These are phyloP conservation scores for Saksenaea vasiformis DNA, from an alignment of 371 early-diverging fungal species.

Conservation along the genomic window DNA sequence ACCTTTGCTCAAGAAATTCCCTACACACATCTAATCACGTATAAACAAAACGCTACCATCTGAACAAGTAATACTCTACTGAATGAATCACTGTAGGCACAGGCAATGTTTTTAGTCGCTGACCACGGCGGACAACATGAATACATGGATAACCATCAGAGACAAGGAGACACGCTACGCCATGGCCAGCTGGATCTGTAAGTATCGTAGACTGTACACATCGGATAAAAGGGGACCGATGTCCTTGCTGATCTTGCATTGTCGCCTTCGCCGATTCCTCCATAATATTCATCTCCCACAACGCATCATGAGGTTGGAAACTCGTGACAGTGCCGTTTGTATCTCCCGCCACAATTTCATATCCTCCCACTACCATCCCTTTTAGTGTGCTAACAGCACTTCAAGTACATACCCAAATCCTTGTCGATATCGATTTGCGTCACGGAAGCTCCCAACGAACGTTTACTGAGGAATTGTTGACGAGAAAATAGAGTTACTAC, in stretches of 20 bases:
- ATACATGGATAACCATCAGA: conserved; percentile 48
- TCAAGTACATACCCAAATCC: conserved; percentile 26
- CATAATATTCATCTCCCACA: conserved; percentile 47
- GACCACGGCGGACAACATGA: conserved; percentile 42
- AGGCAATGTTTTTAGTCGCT: conserved; percentile 26
- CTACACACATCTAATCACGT: conserved; percentile 39
- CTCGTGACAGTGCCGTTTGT: conserved; percentile 43
- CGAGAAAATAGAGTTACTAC: conserved; percentile 46
- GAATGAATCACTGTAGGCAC: conserved; percentile 40
- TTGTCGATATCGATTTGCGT: conserved; percentile 39
- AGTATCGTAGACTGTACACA: conserved; percentile 40
- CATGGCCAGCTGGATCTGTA: conserved; percentile 33
- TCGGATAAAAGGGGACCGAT: conserved; percentile 35
- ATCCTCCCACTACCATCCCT: conserved; percentile 37
- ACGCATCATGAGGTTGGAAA: conserved; percentile 43
- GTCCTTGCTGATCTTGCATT: conserved; percentile 25
- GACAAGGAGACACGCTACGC: conserved; percentile 39
- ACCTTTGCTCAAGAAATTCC: conserved; percentile 31
- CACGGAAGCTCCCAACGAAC: conserved; percentile 36
- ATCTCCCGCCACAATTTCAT: conserved; percentile 50
- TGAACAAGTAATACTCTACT: conserved; percentile 25
- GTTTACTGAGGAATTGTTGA: conserved; percentile 49
- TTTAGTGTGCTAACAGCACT: too few species aligned
- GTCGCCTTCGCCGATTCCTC: conserved; percentile 40
- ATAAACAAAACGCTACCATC: not conserved